phyloP scores from a whole-genome alignment of 139 green algal species.

The Marvania coccoides region DNA sequence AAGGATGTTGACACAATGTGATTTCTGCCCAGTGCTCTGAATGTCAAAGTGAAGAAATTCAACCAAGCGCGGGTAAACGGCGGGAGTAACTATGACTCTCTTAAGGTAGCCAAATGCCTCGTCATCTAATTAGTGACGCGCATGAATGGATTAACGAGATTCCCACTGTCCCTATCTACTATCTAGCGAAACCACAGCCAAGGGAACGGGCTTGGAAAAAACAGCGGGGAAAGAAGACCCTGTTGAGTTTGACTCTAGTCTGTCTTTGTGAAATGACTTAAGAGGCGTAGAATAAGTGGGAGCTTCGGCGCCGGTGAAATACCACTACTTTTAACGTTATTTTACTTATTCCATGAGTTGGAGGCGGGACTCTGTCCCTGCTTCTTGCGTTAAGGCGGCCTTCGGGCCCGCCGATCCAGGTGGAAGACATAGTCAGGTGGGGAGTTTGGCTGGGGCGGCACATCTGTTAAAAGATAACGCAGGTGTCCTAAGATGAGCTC shows the following conservation, averaged over 20 bases:
- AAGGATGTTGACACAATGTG: conserved; percentile 93
- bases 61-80: conserved; percentile 93
- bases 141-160: conserved; percentile 82
- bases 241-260: conserved; percentile 87
- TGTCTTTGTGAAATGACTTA: conserved; percentile 77
- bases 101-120: conserved; percentile 71
- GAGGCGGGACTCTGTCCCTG: conserved; percentile 61
- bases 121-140: conserved; percentile 62
- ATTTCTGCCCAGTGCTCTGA: conserved; percentile 97
- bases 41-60: conserved; percentile 96
- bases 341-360: conserved; percentile 88
- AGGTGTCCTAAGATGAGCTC: conserved; percentile 90
- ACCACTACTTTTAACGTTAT: conserved; percentile 80
- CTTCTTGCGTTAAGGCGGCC: conserved; percentile 68
- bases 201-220: conserved; percentile 67
- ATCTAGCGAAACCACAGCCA: conserved; percentile 72
- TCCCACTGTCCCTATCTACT: conserved; percentile 82
- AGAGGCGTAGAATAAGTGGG: conserved; percentile 81
- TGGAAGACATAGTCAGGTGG: conserved; percentile 88
- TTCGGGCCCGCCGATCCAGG: conserved; percentile 54
- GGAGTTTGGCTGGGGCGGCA: conserved; percentile 90
- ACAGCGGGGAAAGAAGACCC: conserved; percentile 82
- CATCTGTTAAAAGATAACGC: conserved; percentile 90
- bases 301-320: conserved; percentile 75
- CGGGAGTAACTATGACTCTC: conserved; percentile 89